Evolutionary conservation across 192 early-diverging fungal genomes (phyloP), one percentile per base, ranked within the genome.

Genomic region (Coemansia sp.): DNA sequence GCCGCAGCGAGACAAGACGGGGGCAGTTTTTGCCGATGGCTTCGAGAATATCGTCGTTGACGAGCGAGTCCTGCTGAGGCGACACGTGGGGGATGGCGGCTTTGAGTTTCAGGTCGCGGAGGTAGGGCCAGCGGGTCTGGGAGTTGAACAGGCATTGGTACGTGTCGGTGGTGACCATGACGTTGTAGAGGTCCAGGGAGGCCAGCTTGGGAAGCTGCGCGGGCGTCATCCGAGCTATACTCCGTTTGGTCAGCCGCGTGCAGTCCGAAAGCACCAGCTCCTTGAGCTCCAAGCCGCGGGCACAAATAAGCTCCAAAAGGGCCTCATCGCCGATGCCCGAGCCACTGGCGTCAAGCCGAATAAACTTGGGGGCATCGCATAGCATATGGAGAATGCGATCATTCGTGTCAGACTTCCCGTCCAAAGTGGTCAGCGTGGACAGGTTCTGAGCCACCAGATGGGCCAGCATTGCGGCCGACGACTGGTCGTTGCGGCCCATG

Each of bases 11-110:
- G 20, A 66, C 60, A 18, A 78, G 47, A n/a, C 64, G 63, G 0
- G 75, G 75, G 46, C 75, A 78, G 57, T 68, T 71, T 26, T 54
- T 12, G 47, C 64, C 75, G 21, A 78, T 78, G 23, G 75, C 64
- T 14, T 64, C 69, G 31, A 78, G 60, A 28, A 78, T 78, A 38
- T 70, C 67, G 39, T 78, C 75, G 51, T 71, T 78, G 37, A 66
- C 75, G 6, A 63, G 64, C 57, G 60, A 64, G 57, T 70, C 75
- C 30, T 67, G 64, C 47, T 69, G 64, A 26, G 59, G 64, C 15
- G 67, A 66, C 5, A 34, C 56, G 46, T 60, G 69, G 26, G 60
- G 64, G 34, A 71, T 64, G n/a, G 69, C 69, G 11, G 68, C 69
- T 46, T 71, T 70, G n/a, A 78, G 53, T 48, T 64, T 63, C 18